phyloP scores from a whole-genome alignment of 768 basidiomycete genomes.

The Russula abietina region DNA sequence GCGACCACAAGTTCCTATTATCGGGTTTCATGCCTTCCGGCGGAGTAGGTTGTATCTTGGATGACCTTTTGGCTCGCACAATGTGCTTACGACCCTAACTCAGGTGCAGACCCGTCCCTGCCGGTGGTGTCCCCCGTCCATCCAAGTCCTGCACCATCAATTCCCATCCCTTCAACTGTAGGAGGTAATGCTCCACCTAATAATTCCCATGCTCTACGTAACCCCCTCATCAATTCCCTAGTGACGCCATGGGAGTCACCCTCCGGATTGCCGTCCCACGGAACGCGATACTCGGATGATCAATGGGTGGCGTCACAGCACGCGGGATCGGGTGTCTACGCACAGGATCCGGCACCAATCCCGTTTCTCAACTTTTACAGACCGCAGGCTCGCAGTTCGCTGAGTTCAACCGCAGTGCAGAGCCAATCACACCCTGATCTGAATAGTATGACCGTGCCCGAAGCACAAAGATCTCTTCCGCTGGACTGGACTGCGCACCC shows the following conservation, averaged over 20 bases:
- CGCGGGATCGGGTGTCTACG: neutral
- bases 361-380: neutral
- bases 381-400: neutral
- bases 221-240: neutral
- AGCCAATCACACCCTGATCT: neutral
- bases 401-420: neutral
- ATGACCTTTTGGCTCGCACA: neutral
- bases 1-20: neutral
- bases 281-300: neutral
- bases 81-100: neutral
- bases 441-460: neutral
- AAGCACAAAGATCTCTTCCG: neutral
- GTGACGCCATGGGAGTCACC: too few species aligned
- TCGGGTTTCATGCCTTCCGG: neutral
- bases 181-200: neutral
- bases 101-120: neutral
- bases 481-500: neutral
- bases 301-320: neutral
- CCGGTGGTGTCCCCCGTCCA: too few species aligned
- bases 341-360: neutral
- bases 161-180: neutral
- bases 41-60: neutral
- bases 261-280: too few species aligned
- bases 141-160: neutral
- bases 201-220: neutral